Evolutionary conservation across 768 basidiomycete genomes (phyloP).

Genomic region (Tulasnella sp.): DNA sequence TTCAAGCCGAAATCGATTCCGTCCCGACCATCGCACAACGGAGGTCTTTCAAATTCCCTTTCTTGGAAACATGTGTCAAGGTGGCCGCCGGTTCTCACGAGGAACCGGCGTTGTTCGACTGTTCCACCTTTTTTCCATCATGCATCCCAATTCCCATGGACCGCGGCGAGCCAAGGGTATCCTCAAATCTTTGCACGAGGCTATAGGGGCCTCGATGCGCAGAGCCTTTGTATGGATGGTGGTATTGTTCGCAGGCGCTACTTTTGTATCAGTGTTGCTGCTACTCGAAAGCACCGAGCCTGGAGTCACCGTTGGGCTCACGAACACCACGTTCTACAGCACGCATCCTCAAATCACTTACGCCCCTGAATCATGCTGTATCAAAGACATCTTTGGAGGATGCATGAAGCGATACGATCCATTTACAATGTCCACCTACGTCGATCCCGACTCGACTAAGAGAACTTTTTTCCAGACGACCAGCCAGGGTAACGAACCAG

Average conservation of each 20-base stretch:
- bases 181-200: neutral
- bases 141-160: neutral
- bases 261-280: neutral
- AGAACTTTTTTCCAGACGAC: neutral
- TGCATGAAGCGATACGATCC: slow-evolving; percentile 2
- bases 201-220: too few relatives aligned
- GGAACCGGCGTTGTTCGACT: neutral
- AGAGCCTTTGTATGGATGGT: neutral
- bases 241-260: neutral
- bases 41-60: neutral
- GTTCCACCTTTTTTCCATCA: neutral
- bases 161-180: neutral
- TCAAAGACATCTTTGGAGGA: neutral
- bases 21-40: neutral
- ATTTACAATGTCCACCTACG: neutral
- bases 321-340: slow-evolving; percentile 3
- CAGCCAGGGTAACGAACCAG: slow-evolving; percentile 2
- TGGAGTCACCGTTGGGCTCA: neutral
- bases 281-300: neutral
- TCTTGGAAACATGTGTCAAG: neutral
- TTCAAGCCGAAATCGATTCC: neutral
- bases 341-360: neutral
- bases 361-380: neutral
- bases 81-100: neutral
- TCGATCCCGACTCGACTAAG: neutral